These are phyloP conservation scores for Streptanthus diversifolius DNA, from an alignment of 345 rosid species.

Conservation along the genomic window DNA sequence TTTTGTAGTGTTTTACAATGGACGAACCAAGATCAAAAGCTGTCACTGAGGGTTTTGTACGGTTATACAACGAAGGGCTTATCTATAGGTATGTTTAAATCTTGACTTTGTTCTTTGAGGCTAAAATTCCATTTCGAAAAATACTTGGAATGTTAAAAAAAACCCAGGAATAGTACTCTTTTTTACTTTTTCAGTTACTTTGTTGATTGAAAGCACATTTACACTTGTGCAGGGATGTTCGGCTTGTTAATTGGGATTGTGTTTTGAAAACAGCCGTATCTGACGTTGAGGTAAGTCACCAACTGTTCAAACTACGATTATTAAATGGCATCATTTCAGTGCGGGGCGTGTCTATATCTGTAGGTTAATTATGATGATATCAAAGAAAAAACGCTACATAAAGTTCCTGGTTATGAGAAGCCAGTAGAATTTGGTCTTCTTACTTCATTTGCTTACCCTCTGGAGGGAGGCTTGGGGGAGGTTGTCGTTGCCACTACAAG, in stretches of 20 bases:
- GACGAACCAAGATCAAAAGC: conserved; percentile 89
- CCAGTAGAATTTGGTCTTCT: conserved; percentile 92
- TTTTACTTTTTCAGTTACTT: background rate
- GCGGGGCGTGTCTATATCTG: conserved; percentile 29
- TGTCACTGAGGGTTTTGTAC: conserved; percentile 79
- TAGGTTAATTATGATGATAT: conserved; percentile 85
- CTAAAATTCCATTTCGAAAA: background rate
- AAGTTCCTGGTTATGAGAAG: conserved; percentile 78
- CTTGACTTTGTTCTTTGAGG: background rate
- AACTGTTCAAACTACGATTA: conserved; percentile 14
- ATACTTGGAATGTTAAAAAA: background rate
- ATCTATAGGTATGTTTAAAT: conserved; percentile 64
- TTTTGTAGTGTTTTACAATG: conserved; percentile 83
- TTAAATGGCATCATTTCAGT: conserved; percentile 17
- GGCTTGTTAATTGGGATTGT: conserved; percentile 94
- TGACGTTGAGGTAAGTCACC: conserved; percentile 67
- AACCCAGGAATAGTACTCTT: background rate
- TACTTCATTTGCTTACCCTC: conserved; percentile 84
- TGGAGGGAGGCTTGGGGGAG: conserved; percentile 77
- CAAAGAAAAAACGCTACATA: conserved; percentile 55
- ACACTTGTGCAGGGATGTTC: conserved; percentile 55
- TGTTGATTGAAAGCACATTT: background rate
- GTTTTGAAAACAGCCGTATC: conserved; percentile 81
- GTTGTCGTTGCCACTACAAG: conserved; percentile 97
- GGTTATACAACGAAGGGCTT: conserved; percentile 68